phyloP scores from a whole-genome alignment of 1,139 yeast genomes.

The Candida pseudoviswanathii region DNA sequence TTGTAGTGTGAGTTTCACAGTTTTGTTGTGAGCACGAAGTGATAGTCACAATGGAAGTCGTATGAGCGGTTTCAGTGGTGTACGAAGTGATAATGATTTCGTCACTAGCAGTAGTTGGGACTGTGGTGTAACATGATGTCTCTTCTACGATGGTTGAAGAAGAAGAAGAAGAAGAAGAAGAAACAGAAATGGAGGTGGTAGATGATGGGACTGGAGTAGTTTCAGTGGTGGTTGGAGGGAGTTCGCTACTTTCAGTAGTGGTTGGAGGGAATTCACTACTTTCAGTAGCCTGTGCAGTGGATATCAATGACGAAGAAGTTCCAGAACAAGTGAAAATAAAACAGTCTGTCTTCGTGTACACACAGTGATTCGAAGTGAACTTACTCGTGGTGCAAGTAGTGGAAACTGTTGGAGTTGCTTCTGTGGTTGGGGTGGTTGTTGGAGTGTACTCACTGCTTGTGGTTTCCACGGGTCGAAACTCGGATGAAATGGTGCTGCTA shows the following conservation, averaged over 20 bases:
- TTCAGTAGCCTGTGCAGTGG: slow-evolving; percentile 17
- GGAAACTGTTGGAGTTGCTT: background rate
- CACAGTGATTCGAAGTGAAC: background rate
- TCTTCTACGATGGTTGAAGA: background rate
- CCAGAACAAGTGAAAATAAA: background rate
- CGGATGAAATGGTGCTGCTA: background rate
- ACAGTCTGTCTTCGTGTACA: background rate
- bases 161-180: background rate
- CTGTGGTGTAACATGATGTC: slow-evolving; percentile 4
- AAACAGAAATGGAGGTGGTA: background rate
- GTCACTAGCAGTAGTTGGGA: slow-evolving; percentile 7
- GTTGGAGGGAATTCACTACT: slow-evolving; percentile 7
- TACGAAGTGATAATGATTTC: slow-evolving; percentile 6
- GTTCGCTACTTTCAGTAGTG: background rate
- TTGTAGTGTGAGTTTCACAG: slow-evolving; percentile 22
- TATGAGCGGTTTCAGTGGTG: slow-evolving; percentile 10
- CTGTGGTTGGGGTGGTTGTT: background rate
- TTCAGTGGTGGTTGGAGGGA: background rate
- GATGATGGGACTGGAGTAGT: background rate
- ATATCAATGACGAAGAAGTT: background rate
- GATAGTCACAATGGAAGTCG: slow-evolving; percentile 21
- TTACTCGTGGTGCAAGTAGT: slow-evolving; percentile 1
- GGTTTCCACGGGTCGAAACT: background rate
- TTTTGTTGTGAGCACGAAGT: slow-evolving; percentile 20
- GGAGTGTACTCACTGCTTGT: background rate